Evolutionary conservation across 2,329 filamentous ascomycete species (phyloP), one percentile per base, ranked within the genome.

Genomic region (Cryphonectria nitschkei): DNA sequence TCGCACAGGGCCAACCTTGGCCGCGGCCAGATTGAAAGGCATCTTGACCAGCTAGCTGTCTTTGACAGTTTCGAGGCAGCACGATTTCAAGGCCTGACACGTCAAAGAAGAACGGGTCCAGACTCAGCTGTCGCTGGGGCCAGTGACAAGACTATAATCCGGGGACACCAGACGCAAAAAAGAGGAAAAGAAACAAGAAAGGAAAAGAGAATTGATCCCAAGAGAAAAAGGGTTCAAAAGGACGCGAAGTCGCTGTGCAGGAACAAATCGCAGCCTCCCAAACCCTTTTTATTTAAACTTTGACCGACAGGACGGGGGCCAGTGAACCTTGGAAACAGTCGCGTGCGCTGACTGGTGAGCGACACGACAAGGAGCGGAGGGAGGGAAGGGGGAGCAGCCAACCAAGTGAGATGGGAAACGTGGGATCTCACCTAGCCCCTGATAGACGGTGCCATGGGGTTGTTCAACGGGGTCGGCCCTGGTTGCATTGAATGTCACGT

Each of bases 1-100:
- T 68, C 71, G 65, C 66, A 72, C 71, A 0, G 68, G 62, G 29
- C 71, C 71, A 41, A 72, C 34, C 63, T 72, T 70, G 56, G 63
- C 64, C 32, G 71, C 71, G 26, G 71, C 71, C 43, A 72, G 66
- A 34, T 72, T 72, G 62, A 72, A n/a, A 22, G 61, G 60, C 71
- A 72, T 72, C 29, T 67, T 72, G 65, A 37, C 54, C 58, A 26
- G 14, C 34, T 41, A 4, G 16, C 26, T 39, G 32, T 11, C 11
- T 22, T 37, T 22, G 26, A 61, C 14, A 32, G 22, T 32, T 34
- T 62, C n/a, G 11, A 46, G 14, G 26, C 37, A 19, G 61, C n/a
- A 26, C 37, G 37, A 64, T 2, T 8, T 43, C 37, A n/a, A 22
- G 13, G 39, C 32, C 7, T 26, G 32, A 39, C 32, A 37, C 29